Percentiles rank a stretch among this genome's conserved stretches.
These are phyloP conservation scores for Aspergillus sp. DNA, from an alignment of 2,329 filamentous ascomycete genomes.

Conservation along the genomic window DNA sequence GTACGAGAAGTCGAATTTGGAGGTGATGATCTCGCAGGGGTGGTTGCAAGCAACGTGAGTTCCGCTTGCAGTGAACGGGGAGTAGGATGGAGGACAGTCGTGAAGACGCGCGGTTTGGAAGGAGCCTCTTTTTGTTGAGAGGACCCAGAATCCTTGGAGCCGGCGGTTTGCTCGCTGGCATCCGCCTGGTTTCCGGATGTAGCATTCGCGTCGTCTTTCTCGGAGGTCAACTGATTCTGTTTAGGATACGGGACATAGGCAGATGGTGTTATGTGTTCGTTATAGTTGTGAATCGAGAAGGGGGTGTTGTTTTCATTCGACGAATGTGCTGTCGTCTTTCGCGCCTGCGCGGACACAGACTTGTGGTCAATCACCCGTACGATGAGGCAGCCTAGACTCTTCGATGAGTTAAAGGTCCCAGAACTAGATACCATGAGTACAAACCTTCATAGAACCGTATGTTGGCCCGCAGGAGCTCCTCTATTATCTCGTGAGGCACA, in stretches of 20 bases:
- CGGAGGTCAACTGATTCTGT: conserved; percentile 34
- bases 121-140: conserved; percentile 48
- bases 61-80: conserved; percentile 71
- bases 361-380: conserved; percentile 91
- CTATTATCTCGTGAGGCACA: conserved; percentile 83
- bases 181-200: conserved; percentile 22
- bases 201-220: conserved; percentile 26
- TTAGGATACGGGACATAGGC: conserved; percentile 73
- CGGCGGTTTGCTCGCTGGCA: conserved; percentile 25
- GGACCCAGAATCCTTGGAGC: conserved; percentile 56
- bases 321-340: conserved; percentile 52
- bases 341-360: conserved; percentile 59
- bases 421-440: background rate
- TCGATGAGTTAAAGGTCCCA: background rate
- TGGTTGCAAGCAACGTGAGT: conserved; percentile 71
- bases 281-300: conserved; percentile 91
- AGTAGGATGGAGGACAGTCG: conserved; percentile 82
- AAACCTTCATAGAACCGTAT: conserved; percentile 85
- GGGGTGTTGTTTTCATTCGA: conserved; percentile 62
- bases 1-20: conserved; percentile 40
- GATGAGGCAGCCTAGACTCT: conserved; percentile 68
- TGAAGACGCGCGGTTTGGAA: conserved; percentile 62
- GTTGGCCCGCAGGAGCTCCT: conserved; percentile 67
- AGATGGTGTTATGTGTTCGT: conserved; percentile 84
- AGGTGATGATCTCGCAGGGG: conserved; percentile 55